Conservation (phyloP, 1,139 yeast species). For the Magnusiomyces tetraspermus region DNA sequence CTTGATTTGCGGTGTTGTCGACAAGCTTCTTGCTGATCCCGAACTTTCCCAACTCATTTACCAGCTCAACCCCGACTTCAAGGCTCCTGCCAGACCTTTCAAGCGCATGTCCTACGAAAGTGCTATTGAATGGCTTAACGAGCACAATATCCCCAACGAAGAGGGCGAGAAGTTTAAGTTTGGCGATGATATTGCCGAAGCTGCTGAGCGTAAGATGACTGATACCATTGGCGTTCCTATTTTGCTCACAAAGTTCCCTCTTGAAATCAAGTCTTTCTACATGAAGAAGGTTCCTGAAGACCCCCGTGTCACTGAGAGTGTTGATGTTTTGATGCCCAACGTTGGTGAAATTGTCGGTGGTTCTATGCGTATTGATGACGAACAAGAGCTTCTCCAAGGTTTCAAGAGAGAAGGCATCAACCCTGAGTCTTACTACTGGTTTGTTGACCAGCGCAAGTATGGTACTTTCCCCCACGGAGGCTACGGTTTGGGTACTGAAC, state of each 20-base stretch:
- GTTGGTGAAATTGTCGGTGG: slow-evolving; percentile 99
- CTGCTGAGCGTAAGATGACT: slow-evolving; percentile 98
- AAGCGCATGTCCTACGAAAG: slow-evolving; percentile 83
- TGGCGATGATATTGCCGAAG: slow-evolving; percentile 99
- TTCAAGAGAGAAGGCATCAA: slow-evolving; percentile 86
- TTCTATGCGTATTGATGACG: slow-evolving; percentile 87
- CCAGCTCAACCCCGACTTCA: slow-evolving; percentile 87
- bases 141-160: slow-evolving; percentile 86
- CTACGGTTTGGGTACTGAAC: slow-evolving; percentile 95
- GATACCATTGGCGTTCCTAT: slow-evolving; percentile 90
- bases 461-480: slow-evolving; percentile 99
- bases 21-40: slow-evolving; percentile 79
- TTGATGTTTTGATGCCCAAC: slow-evolving; percentile 96
- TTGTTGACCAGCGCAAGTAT: slow-evolving; percentile 87
- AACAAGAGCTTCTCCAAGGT: slow-evolving; percentile 78
- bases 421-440: slow-evolving; percentile 84
- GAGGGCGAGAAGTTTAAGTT: slow-evolving; percentile 87
- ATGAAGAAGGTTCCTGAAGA: slow-evolving; percentile 91
- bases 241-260: slow-evolving; percentile 87
- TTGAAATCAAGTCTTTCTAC: slow-evolving; percentile 93
- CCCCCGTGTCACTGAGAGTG: slow-evolving; percentile 92
- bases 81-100: slow-evolving; percentile 77
- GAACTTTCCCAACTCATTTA: slow-evolving; percentile 80
- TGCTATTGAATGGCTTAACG: slow-evolving; percentile 94
- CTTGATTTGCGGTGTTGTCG: slow-evolving; percentile 57